Percentiles rank a stretch among this genome's conserved stretches.
Conservation (phyloP, 352 stramenopile genomes). For the Pilasporangium apinafurcum region DNA sequence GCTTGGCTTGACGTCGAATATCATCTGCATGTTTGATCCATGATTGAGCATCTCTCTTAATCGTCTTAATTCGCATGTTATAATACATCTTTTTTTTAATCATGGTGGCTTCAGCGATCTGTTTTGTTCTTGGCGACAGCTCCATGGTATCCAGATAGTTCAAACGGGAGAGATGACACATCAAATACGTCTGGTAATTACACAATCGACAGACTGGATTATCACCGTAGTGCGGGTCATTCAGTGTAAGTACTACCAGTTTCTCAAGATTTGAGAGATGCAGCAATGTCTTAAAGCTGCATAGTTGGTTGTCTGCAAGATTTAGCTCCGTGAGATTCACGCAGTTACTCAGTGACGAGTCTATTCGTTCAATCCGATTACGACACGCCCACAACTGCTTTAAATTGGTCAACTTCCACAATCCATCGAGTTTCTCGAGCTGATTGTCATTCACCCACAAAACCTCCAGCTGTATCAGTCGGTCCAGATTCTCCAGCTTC, state of each 20-base stretch:
- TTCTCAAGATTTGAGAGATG: conserved; percentile 62
- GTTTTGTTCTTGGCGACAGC: conserved; percentile 72
- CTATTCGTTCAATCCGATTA: conserved; percentile 70
- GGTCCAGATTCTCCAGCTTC: conserved; percentile 43
- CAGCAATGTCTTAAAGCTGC: conserved; percentile 83
- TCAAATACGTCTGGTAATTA: conserved; percentile 91
- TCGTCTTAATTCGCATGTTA: conserved; percentile 91
- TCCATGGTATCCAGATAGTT: conserved; percentile 69
- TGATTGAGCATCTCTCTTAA: conserved; percentile 75
- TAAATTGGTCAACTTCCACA: conserved; percentile 46
- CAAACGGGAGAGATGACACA: conserved; percentile 79
- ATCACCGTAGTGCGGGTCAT: conserved; percentile 85
- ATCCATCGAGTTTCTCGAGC: conserved; percentile 42
- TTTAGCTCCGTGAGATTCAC: conserved; percentile 74
- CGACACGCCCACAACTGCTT: conserved; percentile 66
- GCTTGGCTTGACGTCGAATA: conserved; percentile 34
- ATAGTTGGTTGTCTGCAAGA: conserved; percentile 75
- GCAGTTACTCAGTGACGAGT: conserved; percentile 49
- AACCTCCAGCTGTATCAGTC: conserved; percentile 51
- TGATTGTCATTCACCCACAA: conserved; percentile 84
- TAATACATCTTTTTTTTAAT: conserved; percentile 96
- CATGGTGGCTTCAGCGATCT: conserved; percentile 88
- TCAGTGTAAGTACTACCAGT: conserved; percentile 62
- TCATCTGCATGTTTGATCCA: conserved; percentile 38
- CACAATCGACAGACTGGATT: conserved; percentile 89